These are phyloP conservation scores for Trichoderma sp. DNA, from an alignment of 2,329 filamentous ascomycete genomes.

Conservation along the genomic window DNA sequence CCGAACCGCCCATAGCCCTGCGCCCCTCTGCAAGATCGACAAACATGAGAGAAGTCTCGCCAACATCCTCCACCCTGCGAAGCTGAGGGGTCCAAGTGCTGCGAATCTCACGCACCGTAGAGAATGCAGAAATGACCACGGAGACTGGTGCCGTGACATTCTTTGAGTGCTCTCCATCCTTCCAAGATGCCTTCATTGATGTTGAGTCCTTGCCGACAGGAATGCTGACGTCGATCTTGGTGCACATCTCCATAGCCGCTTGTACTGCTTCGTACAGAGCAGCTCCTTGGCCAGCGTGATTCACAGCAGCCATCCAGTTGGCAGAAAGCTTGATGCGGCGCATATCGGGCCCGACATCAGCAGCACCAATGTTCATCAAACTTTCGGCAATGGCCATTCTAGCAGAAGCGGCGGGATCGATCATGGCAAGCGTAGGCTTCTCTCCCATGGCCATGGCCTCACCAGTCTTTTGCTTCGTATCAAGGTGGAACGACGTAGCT, in stretches of 20 bases:
- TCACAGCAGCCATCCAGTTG: slow-evolving; percentile 99
- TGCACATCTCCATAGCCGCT: slow-evolving; percentile 90
- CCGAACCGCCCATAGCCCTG: slow-evolving; percentile 85
- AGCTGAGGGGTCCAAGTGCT: slow-evolving; percentile 95
- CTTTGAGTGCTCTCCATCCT: slow-evolving; percentile 69
- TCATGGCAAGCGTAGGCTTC: slow-evolving; percentile 84
- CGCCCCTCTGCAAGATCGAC: slow-evolving; percentile 85
- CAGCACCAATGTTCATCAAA: slow-evolving; percentile 89
- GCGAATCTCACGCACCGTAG: slow-evolving; percentile 77
- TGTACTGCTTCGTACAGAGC: slow-evolving; percentile 92
- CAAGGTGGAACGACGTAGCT: slow-evolving; percentile 72
- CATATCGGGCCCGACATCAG: slow-evolving; percentile 69
- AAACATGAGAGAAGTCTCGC: slow-evolving; percentile 85
- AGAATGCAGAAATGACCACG: slow-evolving; percentile 88
- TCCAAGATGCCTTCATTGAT: slow-evolving; percentile 98
- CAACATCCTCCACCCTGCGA: slow-evolving; percentile 80
- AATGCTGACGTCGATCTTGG: slow-evolving; percentile 86
- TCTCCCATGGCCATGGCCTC: slow-evolving; percentile 99
- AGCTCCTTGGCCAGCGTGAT: slow-evolving; percentile 88
- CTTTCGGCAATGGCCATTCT: slow-evolving; percentile 96
- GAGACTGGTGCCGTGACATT: slow-evolving; percentile 93
- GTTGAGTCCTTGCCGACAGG: slow-evolving; percentile 98
- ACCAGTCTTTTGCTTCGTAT: slow-evolving; percentile 71
- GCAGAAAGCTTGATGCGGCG: slow-evolving; percentile 85
- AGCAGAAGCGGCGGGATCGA: slow-evolving; percentile 86